phyloP scores from a whole-genome alignment of 345 rosid genomes.

The Turnera subulata region DNA sequence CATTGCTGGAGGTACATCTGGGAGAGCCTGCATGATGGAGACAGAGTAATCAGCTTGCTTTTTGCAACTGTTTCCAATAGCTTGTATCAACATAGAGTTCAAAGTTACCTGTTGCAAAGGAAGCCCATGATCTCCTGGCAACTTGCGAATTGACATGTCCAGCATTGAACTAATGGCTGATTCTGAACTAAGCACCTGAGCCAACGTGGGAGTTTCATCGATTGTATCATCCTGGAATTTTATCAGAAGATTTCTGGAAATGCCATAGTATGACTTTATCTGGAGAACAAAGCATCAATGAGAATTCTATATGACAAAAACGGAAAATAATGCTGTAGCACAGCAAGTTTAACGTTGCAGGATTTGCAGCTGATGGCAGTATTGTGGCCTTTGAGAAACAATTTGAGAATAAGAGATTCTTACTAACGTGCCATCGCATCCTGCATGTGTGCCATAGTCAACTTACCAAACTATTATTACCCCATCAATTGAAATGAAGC shows the following conservation, averaged over 20 bases:
- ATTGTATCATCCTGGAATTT: constrained; percentile 83
- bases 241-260: constrained; percentile 86
- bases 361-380: too few relatives aligned
- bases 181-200: constrained; percentile 85
- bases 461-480: too few relatives aligned
- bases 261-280: constrained; percentile 90
- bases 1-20: constrained; percentile 98
- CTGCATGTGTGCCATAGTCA: too few relatives aligned
- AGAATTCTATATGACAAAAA: too few relatives aligned
- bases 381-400: too few relatives aligned
- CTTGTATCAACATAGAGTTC: background rate
- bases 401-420: too few relatives aligned
- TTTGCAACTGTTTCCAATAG: background rate
- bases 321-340: too few relatives aligned
- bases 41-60: constrained; percentile 1
- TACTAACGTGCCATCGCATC: too few relatives aligned
- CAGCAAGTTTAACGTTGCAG: too few relatives aligned
- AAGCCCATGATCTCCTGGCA: constrained; percentile 95
- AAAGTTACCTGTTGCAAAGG: constrained; percentile 84
- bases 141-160: constrained; percentile 83
- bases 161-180: constrained; percentile 89
- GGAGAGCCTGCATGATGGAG: constrained; percentile 54
- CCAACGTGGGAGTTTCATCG: constrained; percentile 82
- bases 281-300: constrained; percentile 30
- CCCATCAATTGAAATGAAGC: too few relatives aligned